Base-by-base conservation (phyloP, 805 yeast genomes). In the Lachancea mirantina region DNA sequence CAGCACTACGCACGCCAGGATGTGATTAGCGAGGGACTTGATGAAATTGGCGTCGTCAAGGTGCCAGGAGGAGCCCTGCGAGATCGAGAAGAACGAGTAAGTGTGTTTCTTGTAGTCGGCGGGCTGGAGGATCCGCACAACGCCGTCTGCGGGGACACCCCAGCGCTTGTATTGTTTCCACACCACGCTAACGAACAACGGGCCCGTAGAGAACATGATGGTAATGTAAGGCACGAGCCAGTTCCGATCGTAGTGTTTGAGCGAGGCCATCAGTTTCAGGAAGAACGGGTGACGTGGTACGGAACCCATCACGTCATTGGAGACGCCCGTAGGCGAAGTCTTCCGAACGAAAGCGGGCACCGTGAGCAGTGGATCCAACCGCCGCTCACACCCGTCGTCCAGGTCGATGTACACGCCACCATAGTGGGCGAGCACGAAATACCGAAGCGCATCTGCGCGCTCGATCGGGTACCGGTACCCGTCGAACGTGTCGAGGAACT, bases 51-150 rank as follows among this genome's bases (percentile, higher is more conserved):
- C 95, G 57, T 88, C 96, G 43, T 78, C 84, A 49, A 74, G 61
- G 59, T 88, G 96, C 96, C 96, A 88, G 16, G 94, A 82, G 0
- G 94, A 83, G 28, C 96, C 96, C 35, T 74, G 72, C 0, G 84
- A 65, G 35, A 84, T 78, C 23, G 75, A 67, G 57, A 88, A 87
- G 53, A 83, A 82, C 0, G 87, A 70, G 43, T 68, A 61, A 1
- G 67, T 50, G 40, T 68, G 70, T 38, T 71, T 63, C 52, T 81
- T 82, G 57, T 84, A 83, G 53, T 81, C 87, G 23, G 62, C 64
- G 4, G 94, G 89, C 62, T 76, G 70, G 46, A 87, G 61, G 28
- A 85, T 74, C 45, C 84, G 64, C 13, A 84, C 79, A 24, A 67
- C 72, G 7, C 74, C 84, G 6, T 74, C 70, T 19, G 70, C 80